Evolutionary conservation across 495 filamentous ascomycete species (phyloP), one percentile per base, ranked within the genome.

Genomic region (Stereocaulon alpinum): DNA sequence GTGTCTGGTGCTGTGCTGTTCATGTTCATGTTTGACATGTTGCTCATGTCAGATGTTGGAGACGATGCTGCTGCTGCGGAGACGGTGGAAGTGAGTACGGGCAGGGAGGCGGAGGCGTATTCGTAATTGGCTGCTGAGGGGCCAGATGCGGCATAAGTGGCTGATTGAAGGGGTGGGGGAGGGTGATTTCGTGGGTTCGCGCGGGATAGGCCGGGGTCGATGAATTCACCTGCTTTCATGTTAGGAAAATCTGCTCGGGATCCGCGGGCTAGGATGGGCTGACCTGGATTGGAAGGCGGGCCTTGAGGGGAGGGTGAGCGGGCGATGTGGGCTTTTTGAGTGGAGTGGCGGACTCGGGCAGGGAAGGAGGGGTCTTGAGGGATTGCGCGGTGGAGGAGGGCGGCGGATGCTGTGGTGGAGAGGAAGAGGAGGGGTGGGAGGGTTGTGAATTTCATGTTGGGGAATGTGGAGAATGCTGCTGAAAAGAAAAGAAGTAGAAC

Each of bases 361-460:
- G 52, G 20, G 52, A 20, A 41, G 4, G 52, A 55, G 11, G 52
- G 40, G 17, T 41, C 43, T 20, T 47, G 24, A 1, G 20, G 55
- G 11, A 30, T 27, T 10, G 14, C 1, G 55, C 55, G 48, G 40
- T 40, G 57, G 4, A 59, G 40, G 20, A 47, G 37, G 27, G 40
- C 57, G 12, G 57, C 57, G 29, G 11, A n/a, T 11, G 32, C 32
- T 22, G 20, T 34, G 9, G 57, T 22, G 4, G 53, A 29, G 40
- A 44, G 10, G 18, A 53, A 32, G 22, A 59, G 37, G 7, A 59
- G 20, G 15, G 48, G 40, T 29, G 53, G 18, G 40, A 40, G 17
- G n/a, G 11, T 40, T 4, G 40, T 42, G 40, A 22, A 44, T 29
- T 59, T 59, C 57, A 59, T 59, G 27, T 24, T 59, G 27, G 10